Percentiles rank a stretch among this genome's conserved stretches.
These are phyloP conservation scores for Talaromyces islandicus DNA, from an alignment of 2,329 filamentous ascomycete genomes.

Conservation along the genomic window DNA sequence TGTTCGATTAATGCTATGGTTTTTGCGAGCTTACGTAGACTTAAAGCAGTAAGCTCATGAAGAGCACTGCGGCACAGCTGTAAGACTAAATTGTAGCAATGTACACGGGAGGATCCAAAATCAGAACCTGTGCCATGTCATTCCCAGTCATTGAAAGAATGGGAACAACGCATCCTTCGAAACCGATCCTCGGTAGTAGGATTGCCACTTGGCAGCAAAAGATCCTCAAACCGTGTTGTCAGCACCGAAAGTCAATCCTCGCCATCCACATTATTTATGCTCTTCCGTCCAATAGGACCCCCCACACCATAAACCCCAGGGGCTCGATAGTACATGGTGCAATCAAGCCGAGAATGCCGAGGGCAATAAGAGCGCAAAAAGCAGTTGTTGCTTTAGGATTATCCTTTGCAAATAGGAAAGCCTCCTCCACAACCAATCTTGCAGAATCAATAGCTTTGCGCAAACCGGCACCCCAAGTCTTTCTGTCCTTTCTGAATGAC, in stretches of 20 bases:
- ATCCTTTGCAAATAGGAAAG: conserved; percentile 15
- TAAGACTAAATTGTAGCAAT: neutral
- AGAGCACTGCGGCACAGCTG: neutral
- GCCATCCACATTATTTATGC: neutral
- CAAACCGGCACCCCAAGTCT: conserved; percentile 14
- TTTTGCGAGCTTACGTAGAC: neutral
- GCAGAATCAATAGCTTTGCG: conserved; percentile 13
- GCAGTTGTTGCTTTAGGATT: conserved; percentile 14
- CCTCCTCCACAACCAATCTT: conserved; percentile 5
- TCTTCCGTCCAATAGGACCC: conserved; percentile 18
- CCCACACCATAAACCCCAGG: conserved; percentile 21
- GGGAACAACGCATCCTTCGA: conserved; percentile 37
- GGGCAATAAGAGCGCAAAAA: conserved; percentile 19
- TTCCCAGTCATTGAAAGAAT: conserved; percentile 39
- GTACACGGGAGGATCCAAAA: neutral
- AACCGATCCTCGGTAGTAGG: conserved; percentile 32
- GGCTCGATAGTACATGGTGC: conserved; percentile 20
- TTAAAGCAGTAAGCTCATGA: neutral
- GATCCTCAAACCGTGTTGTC: neutral
- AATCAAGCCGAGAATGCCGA: conserved; percentile 19
- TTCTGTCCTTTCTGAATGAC: conserved; percentile 11
- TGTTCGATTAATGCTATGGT: neutral
- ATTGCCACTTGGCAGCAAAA: conserved; percentile 35
- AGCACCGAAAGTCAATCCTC: neutral
- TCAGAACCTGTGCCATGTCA: conserved; percentile 20